These are phyloP conservation scores for Diplocarpon rosae DNA, from an alignment of 2,329 filamentous ascomycete genomes.

Conservation along the genomic window DNA sequence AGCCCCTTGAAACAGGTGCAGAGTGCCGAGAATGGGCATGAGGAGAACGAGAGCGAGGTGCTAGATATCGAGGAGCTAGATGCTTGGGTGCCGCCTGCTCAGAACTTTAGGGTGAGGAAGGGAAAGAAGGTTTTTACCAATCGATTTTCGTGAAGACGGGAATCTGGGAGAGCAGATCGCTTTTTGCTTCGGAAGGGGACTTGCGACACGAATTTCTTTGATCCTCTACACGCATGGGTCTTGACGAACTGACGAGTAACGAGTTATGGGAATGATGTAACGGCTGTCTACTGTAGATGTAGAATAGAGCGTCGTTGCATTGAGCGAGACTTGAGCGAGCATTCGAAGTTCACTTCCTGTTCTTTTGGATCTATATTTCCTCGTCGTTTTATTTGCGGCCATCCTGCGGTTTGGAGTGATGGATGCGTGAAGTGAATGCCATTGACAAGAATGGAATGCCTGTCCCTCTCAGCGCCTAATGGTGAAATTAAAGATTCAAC, in stretches of 20 bases:
- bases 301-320: too few species aligned
- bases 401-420: too few species aligned
- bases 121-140: constrained; percentile 13
- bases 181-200: too few species aligned
- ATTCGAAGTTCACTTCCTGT: neutral
- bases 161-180: neutral
- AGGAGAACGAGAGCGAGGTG: constrained; percentile 1
- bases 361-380: too few species aligned
- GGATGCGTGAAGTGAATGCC: too few species aligned
- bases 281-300: constrained; percentile 2
- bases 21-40: neutral
- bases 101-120: constrained; percentile 12
- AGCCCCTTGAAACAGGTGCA: constrained; percentile 2
- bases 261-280: constrained; percentile 1
- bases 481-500: too few species aligned
- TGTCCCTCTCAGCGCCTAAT: too few species aligned
- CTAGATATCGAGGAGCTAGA: constrained; percentile 2
- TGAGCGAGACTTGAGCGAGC: neutral
- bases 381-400: too few species aligned
- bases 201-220: constrained; percentile 1
- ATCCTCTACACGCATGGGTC: neutral
- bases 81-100: constrained; percentile 1
- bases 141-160: constrained; percentile 5
- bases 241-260: constrained; percentile 1
- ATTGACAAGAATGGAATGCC: too few species aligned